Base-by-base conservation (phyloP, 1,139 yeast genomes). In the Groenewaldozyma auringiensis region DNA sequence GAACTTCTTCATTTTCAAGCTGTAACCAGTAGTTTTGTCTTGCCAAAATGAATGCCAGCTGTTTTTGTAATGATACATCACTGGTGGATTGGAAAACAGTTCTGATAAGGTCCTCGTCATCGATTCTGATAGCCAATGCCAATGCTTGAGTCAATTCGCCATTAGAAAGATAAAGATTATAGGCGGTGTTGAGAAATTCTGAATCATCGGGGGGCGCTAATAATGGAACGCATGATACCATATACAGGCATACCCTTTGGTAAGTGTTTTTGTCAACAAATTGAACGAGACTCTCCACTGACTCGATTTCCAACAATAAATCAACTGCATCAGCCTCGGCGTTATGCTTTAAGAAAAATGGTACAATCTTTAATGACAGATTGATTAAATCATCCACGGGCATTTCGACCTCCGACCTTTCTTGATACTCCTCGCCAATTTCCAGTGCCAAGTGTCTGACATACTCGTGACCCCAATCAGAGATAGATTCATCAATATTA, bases 321-420 rank as follows among this genome's bases (percentile, higher is more conserved):
- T 92, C 99, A 27, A 92, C 95, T 1, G 98, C 98, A 64, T 92
- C 99, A 8, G 96, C 96, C 67, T 94, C 98, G 33, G 96, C 98
- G 63, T 94, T 92, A 67, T 92, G 97, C 60, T 85, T 81, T 57
- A 92, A 74, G 69, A 92, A 92, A 60, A 82, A 85, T 25, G 96
- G 96, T 32, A 86, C 92, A 58, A 94, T 83, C 56, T 82, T 77
- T 54, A 86, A 67, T 2, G 95, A 77, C 54, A 92, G 74, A 41
- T 74, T 72, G 46, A 83, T 67, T 54, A 94, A 71, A 42, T 74
- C 76, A 13, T 62, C 64, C 21, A 59, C 58, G 25, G 59, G 48
- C 41, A 60, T 63, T 42, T 66, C 70, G 44, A 61, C 60, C 45
- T 86, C 95, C 49, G 80, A 69, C 51, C 79, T 72, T 44, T 75